Percentiles rank a stretch among this genome's conserved stretches.
These are phyloP conservation scores for Luffa aegyptiaca DNA, from an alignment of 306 rosid genomes.

Conservation along the genomic window DNA sequence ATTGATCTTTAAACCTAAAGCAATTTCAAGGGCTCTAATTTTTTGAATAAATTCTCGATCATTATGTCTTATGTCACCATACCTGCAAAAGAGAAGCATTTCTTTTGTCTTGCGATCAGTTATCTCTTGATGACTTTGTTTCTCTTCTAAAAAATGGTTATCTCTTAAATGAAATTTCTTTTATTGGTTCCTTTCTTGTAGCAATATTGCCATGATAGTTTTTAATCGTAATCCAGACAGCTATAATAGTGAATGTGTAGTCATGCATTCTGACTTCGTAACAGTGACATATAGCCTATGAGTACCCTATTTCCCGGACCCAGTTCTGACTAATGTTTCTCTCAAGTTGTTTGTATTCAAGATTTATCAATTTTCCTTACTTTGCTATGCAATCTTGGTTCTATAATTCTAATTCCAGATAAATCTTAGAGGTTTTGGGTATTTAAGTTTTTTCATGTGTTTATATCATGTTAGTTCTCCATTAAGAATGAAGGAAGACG, in stretches of 20 bases:
- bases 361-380: not conserved
- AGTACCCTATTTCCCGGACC: not conserved
- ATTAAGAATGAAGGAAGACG: constrained; percentile 75
- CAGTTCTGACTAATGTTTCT: not conserved
- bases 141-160: too few relatives aligned
- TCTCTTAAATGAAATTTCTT: not conserved
- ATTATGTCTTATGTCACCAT: not conserved
- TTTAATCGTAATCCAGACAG: not conserved
- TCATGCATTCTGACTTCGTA: not conserved
- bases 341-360: not conserved
- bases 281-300: not conserved
- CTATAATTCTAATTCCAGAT: not conserved
- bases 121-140: not conserved
- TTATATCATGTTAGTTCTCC: constrained; percentile 52
- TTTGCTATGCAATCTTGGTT: not conserved
- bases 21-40: too few relatives aligned
- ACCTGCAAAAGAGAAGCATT: not conserved
- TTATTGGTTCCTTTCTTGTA: not conserved
- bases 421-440: not conserved
- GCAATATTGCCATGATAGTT: not conserved
- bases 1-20: too few relatives aligned
- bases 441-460: not conserved
- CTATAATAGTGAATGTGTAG: not conserved
- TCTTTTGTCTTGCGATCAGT: not conserved
- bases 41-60: not conserved